phyloP scores from a whole-genome alignment of 257 asterid genomes.

The Euphrasia confusa region DNA sequence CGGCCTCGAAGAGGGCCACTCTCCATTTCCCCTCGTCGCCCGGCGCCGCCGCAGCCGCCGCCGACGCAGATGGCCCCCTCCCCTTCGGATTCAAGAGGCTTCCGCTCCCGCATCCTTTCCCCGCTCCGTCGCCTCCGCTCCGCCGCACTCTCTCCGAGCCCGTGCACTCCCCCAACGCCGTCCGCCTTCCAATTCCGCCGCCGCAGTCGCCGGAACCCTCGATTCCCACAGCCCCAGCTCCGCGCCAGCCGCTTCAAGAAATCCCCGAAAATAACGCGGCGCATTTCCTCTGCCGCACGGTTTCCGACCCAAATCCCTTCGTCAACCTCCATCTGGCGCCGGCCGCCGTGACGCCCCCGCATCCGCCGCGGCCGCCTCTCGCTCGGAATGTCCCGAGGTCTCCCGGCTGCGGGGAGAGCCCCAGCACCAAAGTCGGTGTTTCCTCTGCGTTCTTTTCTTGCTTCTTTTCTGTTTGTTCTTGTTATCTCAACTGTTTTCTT shows the following conservation, averaged over 20 bases:
- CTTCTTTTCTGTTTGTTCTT: not conserved
- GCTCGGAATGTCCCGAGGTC: slow-evolving; percentile 23
- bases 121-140: slow-evolving; percentile 25
- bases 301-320: slow-evolving; percentile 31
- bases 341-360: slow-evolving; percentile 23
- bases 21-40: slow-evolving; percentile 22
- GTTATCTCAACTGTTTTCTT: not conserved
- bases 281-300: slow-evolving; percentile 22
- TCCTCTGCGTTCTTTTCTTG: not conserved
- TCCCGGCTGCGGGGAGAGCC: slow-evolving; percentile 32
- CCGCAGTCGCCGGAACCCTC: not conserved
- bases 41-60: slow-evolving; percentile 17
- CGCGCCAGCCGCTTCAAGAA: slow-evolving; percentile 18
- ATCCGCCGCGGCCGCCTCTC: slow-evolving; percentile 26
- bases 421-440: slow-evolving; percentile 26
- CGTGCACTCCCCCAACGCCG: slow-evolving; percentile 20
- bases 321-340: slow-evolving; percentile 1
- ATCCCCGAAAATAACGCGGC: not conserved
- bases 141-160: slow-evolving; percentile 44
- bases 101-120: slow-evolving; percentile 23
- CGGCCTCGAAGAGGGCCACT: slow-evolving; percentile 25
- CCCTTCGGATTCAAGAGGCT: slow-evolving; percentile 23
- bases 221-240: not conserved
- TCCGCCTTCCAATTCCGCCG: not conserved
- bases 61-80: slow-evolving; percentile 4